A percentile compares a stretch with the other conserved stretches of the same genome.
Conservation (phyloP, 2,329 filamentous ascomycete species). For the Helicocarpus griseus region DNA sequence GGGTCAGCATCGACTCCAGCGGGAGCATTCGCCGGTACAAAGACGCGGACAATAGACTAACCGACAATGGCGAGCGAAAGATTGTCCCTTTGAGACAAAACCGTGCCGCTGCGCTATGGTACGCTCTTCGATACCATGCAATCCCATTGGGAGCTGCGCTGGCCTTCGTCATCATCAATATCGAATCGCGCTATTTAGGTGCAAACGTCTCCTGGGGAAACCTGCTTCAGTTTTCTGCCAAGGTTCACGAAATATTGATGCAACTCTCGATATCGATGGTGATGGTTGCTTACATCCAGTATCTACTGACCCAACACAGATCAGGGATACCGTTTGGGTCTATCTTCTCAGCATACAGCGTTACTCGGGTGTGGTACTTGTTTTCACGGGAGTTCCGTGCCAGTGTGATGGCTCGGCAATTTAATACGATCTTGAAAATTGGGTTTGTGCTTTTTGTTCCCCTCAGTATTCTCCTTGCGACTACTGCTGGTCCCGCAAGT, state of each 20-base stretch:
- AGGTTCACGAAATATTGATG: conserved; percentile 3
- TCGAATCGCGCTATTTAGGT: not conserved
- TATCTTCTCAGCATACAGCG: conserved; percentile 7
- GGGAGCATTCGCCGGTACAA: not conserved
- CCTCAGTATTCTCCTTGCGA: conserved; percentile 7
- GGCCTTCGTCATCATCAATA: not conserved
- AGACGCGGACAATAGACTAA: not conserved
- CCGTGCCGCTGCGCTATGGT: not conserved
- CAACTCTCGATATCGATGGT: not conserved
- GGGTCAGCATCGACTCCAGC: not conserved
- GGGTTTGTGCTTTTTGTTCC: conserved; percentile 7
- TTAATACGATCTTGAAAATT: conserved; percentile 2
- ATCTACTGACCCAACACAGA: not conserved
- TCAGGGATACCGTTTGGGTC: conserved; percentile 4
- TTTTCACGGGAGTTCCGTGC: conserved; percentile 8
- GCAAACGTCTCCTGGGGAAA: not conserved
- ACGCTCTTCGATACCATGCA: not conserved
- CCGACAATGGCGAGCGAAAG: not conserved
- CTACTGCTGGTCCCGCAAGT: conserved; percentile 7
- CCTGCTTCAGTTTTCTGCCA: conserved; percentile 2
- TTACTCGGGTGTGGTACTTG: conserved; percentile 3
- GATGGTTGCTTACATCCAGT: conserved; percentile 3
- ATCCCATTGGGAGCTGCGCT: not conserved
- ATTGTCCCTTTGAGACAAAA: not conserved
- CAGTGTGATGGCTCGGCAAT: not conserved